Evolutionary conservation across 768 basidiomycete species (phyloP), one percentile per base, ranked within the genome.

Genomic region (Suillus subaureus): DNA sequence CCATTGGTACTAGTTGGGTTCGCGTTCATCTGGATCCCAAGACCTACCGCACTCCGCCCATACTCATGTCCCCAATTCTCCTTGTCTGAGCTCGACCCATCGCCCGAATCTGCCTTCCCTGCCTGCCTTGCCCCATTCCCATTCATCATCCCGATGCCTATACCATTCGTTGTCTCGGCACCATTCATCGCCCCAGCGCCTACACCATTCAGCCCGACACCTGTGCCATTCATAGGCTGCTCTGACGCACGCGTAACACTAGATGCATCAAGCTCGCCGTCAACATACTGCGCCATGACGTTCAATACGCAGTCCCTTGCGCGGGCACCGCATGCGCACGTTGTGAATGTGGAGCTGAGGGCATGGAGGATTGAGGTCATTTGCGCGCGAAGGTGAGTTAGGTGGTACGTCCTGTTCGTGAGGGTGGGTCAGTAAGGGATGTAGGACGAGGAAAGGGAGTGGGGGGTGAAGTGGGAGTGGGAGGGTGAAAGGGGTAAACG

Each of bases 361-460:
- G 89, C 82, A 63, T 91, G 89, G 0, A 92, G 82, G 72, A 92
- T 87, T 31, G 87, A 86, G 0, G 88, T 82, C 78, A 91, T 86
- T 70, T 91, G 90, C 35, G 83, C 77, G 45, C 86, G 87, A 18
- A 90, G 81, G 66, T 87, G 85, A 23, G 79, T 72, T 28, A 86
- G 69, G 61, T 85, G 82, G 26, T 78, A 79, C 2, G 83, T 80
- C 40, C 84, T 89, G 70, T 54, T 61, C 31, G 13, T 33, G 47
- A 16, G 15, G 1, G 37, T 11, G 23, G 26, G 39, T 58, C n/a
- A 58, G 57, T 16, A 58, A 26, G n/a, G 35, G 8, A 39, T 16
- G 39, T 4, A 11, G 2, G 26, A 40, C 2, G 26, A 58, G 23
- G 57, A 39, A 51, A 51, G 51, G 9, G 26, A 28, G 26, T 18